Evolutionary conservation across 169 alveolate genomes (phyloP).

Genomic region (Babesia caballi): DNA sequence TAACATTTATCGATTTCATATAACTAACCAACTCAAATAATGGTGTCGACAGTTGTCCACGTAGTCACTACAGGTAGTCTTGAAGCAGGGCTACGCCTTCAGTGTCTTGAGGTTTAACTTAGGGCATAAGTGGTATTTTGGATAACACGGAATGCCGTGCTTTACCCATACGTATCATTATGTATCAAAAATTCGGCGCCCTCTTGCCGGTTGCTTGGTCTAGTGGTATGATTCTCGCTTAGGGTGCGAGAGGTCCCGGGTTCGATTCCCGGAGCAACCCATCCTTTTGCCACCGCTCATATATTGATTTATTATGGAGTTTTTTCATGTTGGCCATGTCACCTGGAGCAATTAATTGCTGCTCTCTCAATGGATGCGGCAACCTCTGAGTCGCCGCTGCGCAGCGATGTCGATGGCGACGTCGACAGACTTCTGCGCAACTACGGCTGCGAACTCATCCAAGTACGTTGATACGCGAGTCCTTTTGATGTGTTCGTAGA

Average conservation of each 20-base stretch:
- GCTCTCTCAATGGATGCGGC: neutral
- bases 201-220: slow-evolving; percentile 83
- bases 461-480: slow-evolving; percentile 44
- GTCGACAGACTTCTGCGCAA: slow-evolving; percentile 20
- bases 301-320: too few species aligned
- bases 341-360: neutral
- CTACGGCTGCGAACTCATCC: slow-evolving; percentile 73
- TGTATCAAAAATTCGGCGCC: slow-evolving; percentile 18
- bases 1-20: too few species aligned
- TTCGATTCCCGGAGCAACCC: slow-evolving; percentile 97
- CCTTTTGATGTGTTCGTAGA: slow-evolving; percentile 39
- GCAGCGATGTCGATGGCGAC: slow-evolving; percentile 5
- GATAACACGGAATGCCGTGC: too few species aligned
- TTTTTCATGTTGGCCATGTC: too few species aligned
- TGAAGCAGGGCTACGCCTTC: too few species aligned
- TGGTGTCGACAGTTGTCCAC: too few species aligned
- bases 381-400: neutral
- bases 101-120: too few species aligned
- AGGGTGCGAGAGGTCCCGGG: slow-evolving; percentile 99
- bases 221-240: slow-evolving; percentile 98
- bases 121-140: too few species aligned
- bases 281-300: slow-evolving; percentile 15
- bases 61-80: too few species aligned
- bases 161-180: neutral
- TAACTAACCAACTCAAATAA: too few species aligned